A percentile compares a stretch with the other conserved stretches of the same genome.
phyloP scores from a whole-genome alignment of 805 yeast species.

The Lipomyces yamanashiensis region DNA sequence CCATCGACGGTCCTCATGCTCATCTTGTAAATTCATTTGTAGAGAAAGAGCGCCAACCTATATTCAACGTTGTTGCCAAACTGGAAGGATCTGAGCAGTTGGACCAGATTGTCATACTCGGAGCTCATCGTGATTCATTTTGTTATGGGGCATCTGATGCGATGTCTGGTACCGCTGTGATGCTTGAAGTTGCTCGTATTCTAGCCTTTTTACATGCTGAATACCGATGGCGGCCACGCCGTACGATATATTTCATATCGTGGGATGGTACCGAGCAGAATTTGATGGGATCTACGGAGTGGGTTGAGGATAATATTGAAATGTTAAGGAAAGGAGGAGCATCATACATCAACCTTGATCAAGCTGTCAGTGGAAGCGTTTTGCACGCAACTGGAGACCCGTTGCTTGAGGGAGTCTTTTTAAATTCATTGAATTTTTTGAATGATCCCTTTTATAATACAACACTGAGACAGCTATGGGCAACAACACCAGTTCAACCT shows the following conservation, averaged over 20 bases:
- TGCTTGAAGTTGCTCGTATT: slow-evolving; percentile 67
- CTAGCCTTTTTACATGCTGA: slow-evolving; percentile 53
- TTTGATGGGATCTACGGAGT: slow-evolving; percentile 76
- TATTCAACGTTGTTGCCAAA: slow-evolving; percentile 66
- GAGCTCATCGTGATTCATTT: slow-evolving; percentile 85
- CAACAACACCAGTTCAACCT: neutral
- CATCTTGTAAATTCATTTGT: slow-evolving; percentile 45
- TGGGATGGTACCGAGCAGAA: slow-evolving; percentile 87
- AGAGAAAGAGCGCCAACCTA: slow-evolving; percentile 63
- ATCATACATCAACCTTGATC: slow-evolving; percentile 74
- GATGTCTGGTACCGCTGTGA: slow-evolving; percentile 69
- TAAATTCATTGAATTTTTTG: slow-evolving; percentile 51
- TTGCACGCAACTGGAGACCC: slow-evolving; percentile 65
- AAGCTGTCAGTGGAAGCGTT: slow-evolving; percentile 60
- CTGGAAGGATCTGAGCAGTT: slow-evolving; percentile 55
- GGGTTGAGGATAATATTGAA: slow-evolving; percentile 63
- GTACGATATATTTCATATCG: slow-evolving; percentile 70
- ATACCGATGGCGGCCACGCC: slow-evolving; percentile 70
- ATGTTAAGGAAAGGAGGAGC: slow-evolving; percentile 56
- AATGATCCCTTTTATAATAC: slow-evolving; percentile 49
- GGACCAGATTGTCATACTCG: slow-evolving; percentile 61
- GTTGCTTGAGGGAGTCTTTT: slow-evolving; percentile 54
- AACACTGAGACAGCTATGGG: slow-evolving; percentile 29
- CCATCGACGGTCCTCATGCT: slow-evolving; percentile 22
- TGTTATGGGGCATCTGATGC: slow-evolving; percentile 83